Base-by-base conservation (phyloP, 164 flowering plant species). In the Tinospora cordifolia region DNA sequence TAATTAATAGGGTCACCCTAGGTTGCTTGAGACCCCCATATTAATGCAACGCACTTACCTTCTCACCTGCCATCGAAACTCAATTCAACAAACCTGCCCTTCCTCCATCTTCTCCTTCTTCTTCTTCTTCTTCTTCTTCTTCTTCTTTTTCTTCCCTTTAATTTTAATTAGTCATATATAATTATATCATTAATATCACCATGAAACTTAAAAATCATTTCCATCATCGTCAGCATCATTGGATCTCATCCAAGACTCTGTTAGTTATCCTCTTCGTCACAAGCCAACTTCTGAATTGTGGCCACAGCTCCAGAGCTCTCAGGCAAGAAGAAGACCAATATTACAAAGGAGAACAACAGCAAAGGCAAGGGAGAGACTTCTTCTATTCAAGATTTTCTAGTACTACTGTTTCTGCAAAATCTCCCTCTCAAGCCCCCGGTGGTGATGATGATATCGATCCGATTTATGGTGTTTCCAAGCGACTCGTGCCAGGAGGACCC, bases 401-500 rank as follows among this genome's bases (percentile, higher is more conserved):
- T 40, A 51, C 41, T 69, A 17, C 60, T 54, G 12, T 17, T 14
- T 36, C 47, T 3, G 36, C 71, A 17, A 69, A n/a, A 8, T 13
- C 71, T n/a, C 64, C 71, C 26, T 36, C 71, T 24, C 26, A 13
- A 38, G 63, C 10, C 51, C 40, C 15, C 26, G 46, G 12, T 0
- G 40, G 34, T 14, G 62, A 19, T 8, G 10, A 51, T 14, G 51
- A 67, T 19, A 41, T 46, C 30, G 71, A 69, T 26, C 72, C 59
- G 22, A 59, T 62, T 14, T 72, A 60, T 36, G 79, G 75, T n/a
- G 74, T 62, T 75, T 79, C 82, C 0, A 62, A 71, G 30, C 70
- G 78, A 46, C 19, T 63, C 17, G 79, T 76, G 24, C 82, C 82
- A 4, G 67, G 49, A 27, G 82, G 82, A 58, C 82, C 82, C 1